A percentile compares a stretch with the other conserved stretches of the same genome.
phyloP scores from a whole-genome alignment of 176 grass and related monocot genomes.

The Avena sativa region DNA sequence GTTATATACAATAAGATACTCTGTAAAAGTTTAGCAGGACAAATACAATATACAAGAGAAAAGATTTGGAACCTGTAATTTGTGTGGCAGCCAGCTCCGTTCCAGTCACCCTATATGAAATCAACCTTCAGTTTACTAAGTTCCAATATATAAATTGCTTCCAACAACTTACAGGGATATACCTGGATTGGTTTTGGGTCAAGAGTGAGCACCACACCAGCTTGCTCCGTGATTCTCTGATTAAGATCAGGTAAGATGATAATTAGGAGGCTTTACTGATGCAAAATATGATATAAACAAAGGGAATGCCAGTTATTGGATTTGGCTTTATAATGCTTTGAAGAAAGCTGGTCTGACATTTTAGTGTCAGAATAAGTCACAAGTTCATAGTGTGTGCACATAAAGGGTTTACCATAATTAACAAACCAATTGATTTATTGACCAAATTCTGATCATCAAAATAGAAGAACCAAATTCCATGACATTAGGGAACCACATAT shows the following conservation, averaged over 20 bases:
- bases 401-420: neutral
- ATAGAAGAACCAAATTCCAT: neutral
- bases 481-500: neutral
- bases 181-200: constrained; percentile 99
- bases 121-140: constrained; percentile 14
- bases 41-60: constrained; percentile 7
- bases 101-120: constrained; percentile 90
- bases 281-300: neutral
- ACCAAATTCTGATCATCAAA: neutral
- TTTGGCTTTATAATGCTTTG: neutral
- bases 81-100: constrained; percentile 98
- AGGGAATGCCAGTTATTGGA: neutral
- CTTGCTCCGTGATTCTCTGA: constrained; percentile 99
- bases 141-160: constrained; percentile 32
- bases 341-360: neutral
- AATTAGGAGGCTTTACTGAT: constrained; percentile 37
- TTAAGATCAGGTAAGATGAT: constrained; percentile 32
- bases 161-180: constrained; percentile 39
- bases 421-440: neutral
- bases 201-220: constrained; percentile 90
- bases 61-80: constrained; percentile 74
- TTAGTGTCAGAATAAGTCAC: neutral
- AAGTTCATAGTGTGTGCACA: neutral
- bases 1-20: neutral
- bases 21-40: neutral